These are phyloP conservation scores for Corinectria fuckeliana DNA, from an alignment of 2,329 filamentous ascomycete genomes.

Conservation along the genomic window DNA sequence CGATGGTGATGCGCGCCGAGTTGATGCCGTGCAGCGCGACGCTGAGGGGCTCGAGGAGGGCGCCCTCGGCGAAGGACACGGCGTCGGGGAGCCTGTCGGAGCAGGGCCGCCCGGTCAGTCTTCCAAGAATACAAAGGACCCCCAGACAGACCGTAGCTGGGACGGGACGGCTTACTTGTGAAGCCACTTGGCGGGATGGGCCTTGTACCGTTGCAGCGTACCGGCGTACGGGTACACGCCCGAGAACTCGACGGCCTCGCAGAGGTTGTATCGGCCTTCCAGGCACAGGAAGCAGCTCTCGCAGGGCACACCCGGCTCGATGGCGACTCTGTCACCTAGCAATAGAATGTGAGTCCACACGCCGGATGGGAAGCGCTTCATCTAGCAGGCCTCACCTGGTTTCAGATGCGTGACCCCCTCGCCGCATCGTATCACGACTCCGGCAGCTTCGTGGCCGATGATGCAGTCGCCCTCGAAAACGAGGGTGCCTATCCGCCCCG, in stretches of 20 bases:
- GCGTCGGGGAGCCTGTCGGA: slow-evolving; percentile 56
- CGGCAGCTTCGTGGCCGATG: slow-evolving; percentile 69
- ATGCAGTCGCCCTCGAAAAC: slow-evolving; percentile 69
- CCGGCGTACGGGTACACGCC: slow-evolving; percentile 68
- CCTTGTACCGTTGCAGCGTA: slow-evolving; percentile 66
- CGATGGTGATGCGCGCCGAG: slow-evolving; percentile 58
- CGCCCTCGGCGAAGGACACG: slow-evolving; percentile 63
- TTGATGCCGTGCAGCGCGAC: slow-evolving; percentile 68
- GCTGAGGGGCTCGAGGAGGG: slow-evolving; percentile 68
- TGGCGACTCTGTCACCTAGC: slow-evolving; percentile 67
- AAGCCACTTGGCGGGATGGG: slow-evolving; percentile 66
- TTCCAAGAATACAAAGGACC: too few relatives aligned
- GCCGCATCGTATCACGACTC: slow-evolving; percentile 63
- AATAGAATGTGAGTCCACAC: slow-evolving; percentile 3
- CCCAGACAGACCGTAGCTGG: neutral
- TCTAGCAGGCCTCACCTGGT: slow-evolving; percentile 43
- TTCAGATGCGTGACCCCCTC: slow-evolving; percentile 59
- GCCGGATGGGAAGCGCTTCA: neutral
- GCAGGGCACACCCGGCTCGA: slow-evolving; percentile 72
- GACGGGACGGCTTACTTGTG: slow-evolving; percentile 49
- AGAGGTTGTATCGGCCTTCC: slow-evolving; percentile 68
- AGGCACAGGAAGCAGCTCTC: slow-evolving; percentile 64
- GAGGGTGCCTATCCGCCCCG: slow-evolving; percentile 67
- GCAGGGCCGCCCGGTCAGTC: slow-evolving; percentile 11
- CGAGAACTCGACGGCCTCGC: slow-evolving; percentile 65